Evolutionary conservation across 768 basidiomycete genomes (phyloP), one percentile per base, ranked within the genome.

Genomic region (Saitozyma podzolica): DNA sequence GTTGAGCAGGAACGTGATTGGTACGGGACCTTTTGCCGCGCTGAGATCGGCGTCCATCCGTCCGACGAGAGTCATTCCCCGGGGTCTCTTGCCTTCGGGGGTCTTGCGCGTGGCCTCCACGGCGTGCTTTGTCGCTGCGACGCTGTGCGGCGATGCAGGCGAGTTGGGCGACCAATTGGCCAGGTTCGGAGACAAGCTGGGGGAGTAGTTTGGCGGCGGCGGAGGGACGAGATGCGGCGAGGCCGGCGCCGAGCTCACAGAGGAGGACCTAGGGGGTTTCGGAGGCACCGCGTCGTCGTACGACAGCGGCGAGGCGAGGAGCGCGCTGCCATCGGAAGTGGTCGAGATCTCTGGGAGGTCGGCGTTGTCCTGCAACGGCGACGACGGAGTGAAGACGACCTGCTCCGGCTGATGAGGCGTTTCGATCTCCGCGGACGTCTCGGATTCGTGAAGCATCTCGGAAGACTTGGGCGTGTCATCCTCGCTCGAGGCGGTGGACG

Each of bases 21-120:
- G 76, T 4, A 79, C 73, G 4, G 78, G 78, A 40, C 74, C 73
- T 49, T 69, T 73, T 6, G 78, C 59, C 6, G 59, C 65, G 8
- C 66, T 58, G 37, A 79, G 59, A 50, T 77, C 74, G 19, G 71
- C 67, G n/a, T 74, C 72, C 61, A 77, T 73, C 55, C 73, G 58
- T 7, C 78, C 78, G 4, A 76, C 73, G 10, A 79, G 53, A 3
- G 78, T 77, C 55, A 74, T 40, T 2, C 71, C 74, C 37, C 69
- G 29, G 2, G 63, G 50, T 37, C 70, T 43, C 29, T 64, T 56
- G 11, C 65, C 71, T 17, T 67, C 67, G 13, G 67, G 55, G 9
- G 61, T 63, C 13, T 67, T 66, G 49, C 62, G 55, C 41, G 54
- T 64, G 3, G 62, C 74, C 48, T 73, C 68, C 20, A 73, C 74